Percentiles rank a stretch among this genome's conserved stretches.
These are phyloP conservation scores for Alternaria solani DNA, from an alignment of 2,329 filamentous ascomycete genomes.

Conservation along the genomic window DNA sequence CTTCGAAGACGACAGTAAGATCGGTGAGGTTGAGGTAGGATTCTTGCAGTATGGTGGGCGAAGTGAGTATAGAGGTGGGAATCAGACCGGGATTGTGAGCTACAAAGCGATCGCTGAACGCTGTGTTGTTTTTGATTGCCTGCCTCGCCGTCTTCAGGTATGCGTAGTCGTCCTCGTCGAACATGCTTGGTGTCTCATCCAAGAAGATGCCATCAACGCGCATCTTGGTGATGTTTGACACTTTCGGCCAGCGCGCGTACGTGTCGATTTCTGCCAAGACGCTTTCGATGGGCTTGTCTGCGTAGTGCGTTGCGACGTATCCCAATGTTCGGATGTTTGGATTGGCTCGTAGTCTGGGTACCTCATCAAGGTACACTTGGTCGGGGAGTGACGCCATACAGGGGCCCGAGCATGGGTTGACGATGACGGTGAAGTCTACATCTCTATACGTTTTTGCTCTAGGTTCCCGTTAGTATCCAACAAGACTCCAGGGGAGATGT, in stretches of 20 bases:
- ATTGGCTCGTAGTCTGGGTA: constrained; percentile 53
- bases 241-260: constrained; percentile 58
- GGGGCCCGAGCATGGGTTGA: constrained; percentile 58
- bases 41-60: constrained; percentile 21
- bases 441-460: constrained; percentile 48
- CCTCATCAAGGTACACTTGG: constrained; percentile 46
- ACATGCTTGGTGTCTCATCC: constrained; percentile 58
- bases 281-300: constrained; percentile 36
- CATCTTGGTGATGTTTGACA: constrained; percentile 49
- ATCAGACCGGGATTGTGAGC: constrained; percentile 44
- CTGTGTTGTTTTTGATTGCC: constrained; percentile 29
- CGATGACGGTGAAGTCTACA: constrained; percentile 61
- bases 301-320: constrained; percentile 63
- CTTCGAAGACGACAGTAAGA: constrained; percentile 45
- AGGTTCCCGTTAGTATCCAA: not conserved
- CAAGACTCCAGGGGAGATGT: not conserved
- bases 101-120: constrained; percentile 37
- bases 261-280: constrained; percentile 55
- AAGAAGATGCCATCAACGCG: constrained; percentile 62
- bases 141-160: constrained; percentile 35
- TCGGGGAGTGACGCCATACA: constrained; percentile 40
- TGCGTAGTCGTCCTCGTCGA: constrained; percentile 24
- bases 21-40: constrained; percentile 45
- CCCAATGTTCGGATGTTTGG: constrained; percentile 61
- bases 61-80: constrained; percentile 25